phyloP scores from a whole-genome alignment of 2,329 filamentous ascomycete species.

The Colletotrichum liaoningense region DNA sequence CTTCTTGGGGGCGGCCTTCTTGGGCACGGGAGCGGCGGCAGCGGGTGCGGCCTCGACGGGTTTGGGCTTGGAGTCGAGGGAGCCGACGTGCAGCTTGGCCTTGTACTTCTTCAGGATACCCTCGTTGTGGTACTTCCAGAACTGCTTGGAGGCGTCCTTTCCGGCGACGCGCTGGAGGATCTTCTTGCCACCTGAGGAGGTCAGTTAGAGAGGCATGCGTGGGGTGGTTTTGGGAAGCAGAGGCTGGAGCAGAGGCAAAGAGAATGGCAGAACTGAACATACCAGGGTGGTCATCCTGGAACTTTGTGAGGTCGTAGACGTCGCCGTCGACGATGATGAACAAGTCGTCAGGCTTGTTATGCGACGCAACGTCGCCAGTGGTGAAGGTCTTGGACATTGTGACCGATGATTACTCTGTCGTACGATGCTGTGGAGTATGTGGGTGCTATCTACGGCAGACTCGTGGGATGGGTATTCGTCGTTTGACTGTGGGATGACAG shows the following conservation, averaged over 20 bases:
- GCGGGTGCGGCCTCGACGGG: constrained; percentile 62
- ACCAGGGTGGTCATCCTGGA: constrained; percentile 88
- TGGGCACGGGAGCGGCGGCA: constrained; percentile 58
- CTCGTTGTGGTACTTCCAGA: constrained; percentile 86
- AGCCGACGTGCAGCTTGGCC: constrained; percentile 82
- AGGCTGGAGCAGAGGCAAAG: too few relatives aligned
- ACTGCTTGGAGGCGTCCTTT: constrained; percentile 75
- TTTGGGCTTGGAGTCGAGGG: constrained; percentile 87
- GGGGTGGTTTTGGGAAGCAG: not conserved
- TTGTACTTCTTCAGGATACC: constrained; percentile 89
- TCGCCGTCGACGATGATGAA: constrained; percentile 95
- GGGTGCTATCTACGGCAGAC: not conserved
- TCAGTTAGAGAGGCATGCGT: not conserved
- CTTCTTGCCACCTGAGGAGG: constrained; percentile 67
- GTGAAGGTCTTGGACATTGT: constrained; percentile 90
- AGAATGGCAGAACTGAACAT: constrained; percentile 44
- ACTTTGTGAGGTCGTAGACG: constrained; percentile 93
- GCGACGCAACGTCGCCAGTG: constrained; percentile 85
- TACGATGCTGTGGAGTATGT: not conserved
- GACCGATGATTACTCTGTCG: constrained; percentile 40
- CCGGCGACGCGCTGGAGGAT: constrained; percentile 72
- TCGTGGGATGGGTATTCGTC: not conserved
- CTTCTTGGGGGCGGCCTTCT: constrained; percentile 49
- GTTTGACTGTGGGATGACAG: not conserved
- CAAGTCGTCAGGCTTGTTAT: constrained; percentile 87